Evolutionary conservation across 768 basidiomycete genomes (phyloP).

Genomic region (Grammothele lineata): DNA sequence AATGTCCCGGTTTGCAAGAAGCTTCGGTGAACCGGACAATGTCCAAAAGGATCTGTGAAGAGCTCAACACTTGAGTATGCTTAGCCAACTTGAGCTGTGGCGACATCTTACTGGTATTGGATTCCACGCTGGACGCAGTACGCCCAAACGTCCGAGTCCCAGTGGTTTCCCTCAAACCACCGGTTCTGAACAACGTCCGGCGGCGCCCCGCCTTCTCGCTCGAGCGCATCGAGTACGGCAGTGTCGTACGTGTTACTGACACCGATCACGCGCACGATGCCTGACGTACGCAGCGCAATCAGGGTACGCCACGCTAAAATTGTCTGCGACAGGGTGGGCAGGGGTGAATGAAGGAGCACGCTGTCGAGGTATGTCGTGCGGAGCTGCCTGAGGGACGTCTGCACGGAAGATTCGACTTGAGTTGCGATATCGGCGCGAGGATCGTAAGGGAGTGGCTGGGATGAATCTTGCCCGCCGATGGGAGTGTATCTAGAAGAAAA

Average conservation of each 20-base stretch:
- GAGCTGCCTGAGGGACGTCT: slow-evolving; percentile 62
- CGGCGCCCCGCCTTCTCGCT: slow-evolving; percentile 40
- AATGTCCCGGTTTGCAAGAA: slow-evolving; percentile 49
- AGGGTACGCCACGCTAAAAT: slow-evolving; percentile 68
- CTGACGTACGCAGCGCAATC: slow-evolving; percentile 57
- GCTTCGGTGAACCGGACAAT: slow-evolving; percentile 63
- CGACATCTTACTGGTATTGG: slow-evolving; percentile 71
- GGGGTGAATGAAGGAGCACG: slow-evolving; percentile 75
- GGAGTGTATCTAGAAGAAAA: slow-evolving; percentile 58
- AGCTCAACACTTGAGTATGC: no score
- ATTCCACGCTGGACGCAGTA: slow-evolving; percentile 63
- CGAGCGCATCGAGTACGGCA: slow-evolving; percentile 46
- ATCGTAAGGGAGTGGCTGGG: slow-evolving; percentile 73
- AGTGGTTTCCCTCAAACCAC: slow-evolving; percentile 79
- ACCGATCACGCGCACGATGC: slow-evolving; percentile 61
- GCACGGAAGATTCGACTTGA: slow-evolving; percentile 62
- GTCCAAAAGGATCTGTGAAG: slow-evolving; percentile 81
- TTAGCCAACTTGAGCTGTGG: no score
- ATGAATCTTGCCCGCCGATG: slow-evolving; percentile 64
- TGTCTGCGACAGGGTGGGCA: slow-evolving; percentile 53
- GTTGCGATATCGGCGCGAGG: slow-evolving; percentile 43
- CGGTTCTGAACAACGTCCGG: slow-evolving; percentile 80
- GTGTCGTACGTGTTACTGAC: slow-evolving; percentile 78
- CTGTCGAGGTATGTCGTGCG: slow-evolving; percentile 72
- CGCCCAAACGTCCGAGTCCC: slow-evolving; percentile 61